Evolutionary conservation across 2,329 filamentous ascomycete species (phyloP), one percentile per base, ranked within the genome.

Genomic region (Aureobasidium sp.): DNA sequence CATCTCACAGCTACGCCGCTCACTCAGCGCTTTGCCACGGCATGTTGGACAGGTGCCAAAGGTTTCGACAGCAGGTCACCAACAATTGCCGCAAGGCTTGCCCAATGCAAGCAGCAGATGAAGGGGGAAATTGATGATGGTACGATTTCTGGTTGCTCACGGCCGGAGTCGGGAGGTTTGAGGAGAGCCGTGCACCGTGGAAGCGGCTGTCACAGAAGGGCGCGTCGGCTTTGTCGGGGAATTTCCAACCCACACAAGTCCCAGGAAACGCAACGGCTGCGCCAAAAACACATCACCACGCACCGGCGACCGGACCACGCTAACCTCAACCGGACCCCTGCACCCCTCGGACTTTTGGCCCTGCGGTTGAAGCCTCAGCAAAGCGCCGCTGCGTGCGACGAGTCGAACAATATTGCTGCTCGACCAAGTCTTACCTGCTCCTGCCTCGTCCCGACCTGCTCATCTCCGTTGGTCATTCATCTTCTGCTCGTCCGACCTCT

Each of bases 321-420:
- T 61, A 61, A 39, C 36, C 57, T 51, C 58, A 61, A 61, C 58
- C 47, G 58, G 57, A 51, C 55, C 55, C 55, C 55, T 58, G 42
- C 56, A 49, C 56, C 34, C 36, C 56, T 53, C 59, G 59, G 59
- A 62, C 59, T 62, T 62, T 55, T 61, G 59, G 56, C 49, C 37
- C 60, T 62, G 60, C 60, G 51, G 60, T 63, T 63, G 62, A 63
- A 63, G 62, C 62, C 53, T 63, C 55, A 63, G 55, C 60, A 62
- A 48, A 55, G 56, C 42, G 51, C 51, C 51, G 36, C n/a, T 49
- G 45, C 58, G 29, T 62, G 42, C 61, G 52, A 51, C 52, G 22
- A 45, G 44, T 57, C 52, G 59, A 58, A 36, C 49, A 62, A 49
- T 57, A 62, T 58, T 62, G 52, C 52, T 48, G 14, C n/a, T 45